Conservation (phyloP, 1,284 basidiomycete genomes). For the Apiotrichum montevideense region DNA sequence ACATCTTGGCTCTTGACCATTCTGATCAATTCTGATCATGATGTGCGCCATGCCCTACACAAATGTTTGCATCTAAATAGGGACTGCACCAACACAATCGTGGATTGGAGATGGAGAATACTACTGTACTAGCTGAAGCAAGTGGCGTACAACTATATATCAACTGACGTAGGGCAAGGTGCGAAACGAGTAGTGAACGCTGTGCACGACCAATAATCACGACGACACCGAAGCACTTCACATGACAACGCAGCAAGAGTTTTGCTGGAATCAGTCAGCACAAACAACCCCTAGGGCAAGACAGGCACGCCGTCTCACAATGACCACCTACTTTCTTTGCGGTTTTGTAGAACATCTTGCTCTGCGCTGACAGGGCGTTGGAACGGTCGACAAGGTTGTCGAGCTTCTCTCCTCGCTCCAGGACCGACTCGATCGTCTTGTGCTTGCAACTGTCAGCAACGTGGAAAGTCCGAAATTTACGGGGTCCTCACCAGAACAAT, state of each 20-base stretch:
- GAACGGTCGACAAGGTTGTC: conserved; percentile 96
- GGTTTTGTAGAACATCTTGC: conserved; percentile 93
- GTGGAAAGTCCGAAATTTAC: too few relatives aligned
- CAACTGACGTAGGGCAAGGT: too few relatives aligned
- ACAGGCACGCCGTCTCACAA: neutral
- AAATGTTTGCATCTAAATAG: too few relatives aligned
- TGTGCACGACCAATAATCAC: too few relatives aligned
- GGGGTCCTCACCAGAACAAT: conserved; percentile 69
- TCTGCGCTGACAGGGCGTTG: conserved; percentile 80
- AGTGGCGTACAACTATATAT: too few relatives aligned
- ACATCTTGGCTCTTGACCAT: too few relatives aligned
- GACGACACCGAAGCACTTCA: conserved; percentile 21
- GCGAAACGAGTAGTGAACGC: too few relatives aligned
- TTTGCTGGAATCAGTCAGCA: conserved; percentile 53
- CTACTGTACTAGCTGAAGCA: too few relatives aligned
- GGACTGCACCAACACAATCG: too few relatives aligned
- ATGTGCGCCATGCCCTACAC: too few relatives aligned
- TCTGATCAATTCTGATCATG: too few relatives aligned
- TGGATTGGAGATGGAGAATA: too few relatives aligned
- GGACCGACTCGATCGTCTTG: conserved; percentile 97
- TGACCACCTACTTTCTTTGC: conserved; percentile 68
- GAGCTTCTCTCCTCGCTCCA: conserved; percentile 93
- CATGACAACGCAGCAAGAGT: conserved; percentile 59
- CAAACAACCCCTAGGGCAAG: neutral
- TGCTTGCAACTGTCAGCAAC: conserved; percentile 55